These are phyloP conservation scores for Syzygium aqueum DNA, from an alignment of 345 rosid genomes.

Conservation along the genomic window DNA sequence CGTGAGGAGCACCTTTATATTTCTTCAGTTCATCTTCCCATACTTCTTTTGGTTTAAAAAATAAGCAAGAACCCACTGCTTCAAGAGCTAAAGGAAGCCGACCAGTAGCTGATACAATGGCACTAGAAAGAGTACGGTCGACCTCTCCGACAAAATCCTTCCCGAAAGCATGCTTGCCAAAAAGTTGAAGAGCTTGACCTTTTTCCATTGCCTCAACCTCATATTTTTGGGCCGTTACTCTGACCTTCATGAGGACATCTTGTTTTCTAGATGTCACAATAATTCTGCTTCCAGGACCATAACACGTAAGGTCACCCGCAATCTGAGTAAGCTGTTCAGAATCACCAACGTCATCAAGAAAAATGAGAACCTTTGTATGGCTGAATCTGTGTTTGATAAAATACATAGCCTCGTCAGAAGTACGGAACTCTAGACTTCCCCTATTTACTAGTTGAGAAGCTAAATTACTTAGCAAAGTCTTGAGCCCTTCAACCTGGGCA, in stretches of 20 bases:
- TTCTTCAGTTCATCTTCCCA: neutral
- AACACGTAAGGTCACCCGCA: fast-evolving
- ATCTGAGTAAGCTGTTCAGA: neutral
- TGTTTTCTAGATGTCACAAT: fast-evolving
- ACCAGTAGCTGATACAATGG: neutral
- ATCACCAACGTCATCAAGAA: neutral
- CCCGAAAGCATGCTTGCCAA: neutral
- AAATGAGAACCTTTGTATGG: neutral
- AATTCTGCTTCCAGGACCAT: constrained; percentile 1
- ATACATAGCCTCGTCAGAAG: neutral
- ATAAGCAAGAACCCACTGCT: neutral
- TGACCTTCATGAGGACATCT: fast-evolving
- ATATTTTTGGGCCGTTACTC: fast-evolving
- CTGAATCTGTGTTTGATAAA: neutral
- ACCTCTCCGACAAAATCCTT: neutral
- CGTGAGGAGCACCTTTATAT: neutral
- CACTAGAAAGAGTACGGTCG: fast-evolving
- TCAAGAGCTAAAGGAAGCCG: neutral
- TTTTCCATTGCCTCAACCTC: neutral
- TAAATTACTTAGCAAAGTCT: neutral
- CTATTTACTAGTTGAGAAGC: neutral
- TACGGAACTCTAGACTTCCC: neutral
- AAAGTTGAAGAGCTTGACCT: neutral
- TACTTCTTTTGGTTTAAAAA: neutral
- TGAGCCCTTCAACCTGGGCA: neutral